These are phyloP conservation scores for Larix kaempferi DNA, from an alignment of 75 land plant species.

Conservation along the genomic window DNA sequence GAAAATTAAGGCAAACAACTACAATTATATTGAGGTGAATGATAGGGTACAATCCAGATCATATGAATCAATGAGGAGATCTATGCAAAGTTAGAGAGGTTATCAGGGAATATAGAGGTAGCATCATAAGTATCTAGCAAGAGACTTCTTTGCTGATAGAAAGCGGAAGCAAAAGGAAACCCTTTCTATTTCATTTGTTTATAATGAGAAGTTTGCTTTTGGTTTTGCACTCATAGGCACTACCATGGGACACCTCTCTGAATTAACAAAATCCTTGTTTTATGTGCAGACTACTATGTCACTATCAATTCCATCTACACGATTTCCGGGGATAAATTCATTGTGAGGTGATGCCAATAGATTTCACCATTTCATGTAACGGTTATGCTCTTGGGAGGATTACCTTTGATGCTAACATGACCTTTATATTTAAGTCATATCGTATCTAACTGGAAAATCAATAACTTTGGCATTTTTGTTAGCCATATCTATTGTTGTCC, in stretches of 20 bases:
- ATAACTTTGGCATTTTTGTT: not conserved
- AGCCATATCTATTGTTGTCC: not conserved
- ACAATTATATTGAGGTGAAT: not conserved
- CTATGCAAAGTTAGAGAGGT: not conserved
- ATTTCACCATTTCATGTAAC: not conserved
- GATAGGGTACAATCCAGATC: not conserved
- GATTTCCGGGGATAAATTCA: not conserved
- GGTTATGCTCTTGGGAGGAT: not conserved
- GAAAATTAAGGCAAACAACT: not conserved
- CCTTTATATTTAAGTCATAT: not conserved
- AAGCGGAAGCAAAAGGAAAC: not conserved
- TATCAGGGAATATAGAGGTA: not conserved
- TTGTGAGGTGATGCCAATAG: not conserved
- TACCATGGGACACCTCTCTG: not conserved
- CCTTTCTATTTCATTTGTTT: not conserved
- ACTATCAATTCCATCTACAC: not conserved
- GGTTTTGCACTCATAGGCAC: not conserved
- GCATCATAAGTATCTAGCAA: not conserved
- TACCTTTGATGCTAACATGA: not conserved
- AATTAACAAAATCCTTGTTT: not conserved
- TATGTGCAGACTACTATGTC: not conserved
- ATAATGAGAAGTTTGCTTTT: slow-evolving; percentile 1
- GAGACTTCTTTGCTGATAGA: not conserved
- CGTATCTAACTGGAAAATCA: not conserved
- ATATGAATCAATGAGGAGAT: not conserved